Evolutionary conservation across 345 rosid genomes (phyloP), one percentile per base, ranked within the genome.

Genomic region (Odontarrhena argentea): DNA sequence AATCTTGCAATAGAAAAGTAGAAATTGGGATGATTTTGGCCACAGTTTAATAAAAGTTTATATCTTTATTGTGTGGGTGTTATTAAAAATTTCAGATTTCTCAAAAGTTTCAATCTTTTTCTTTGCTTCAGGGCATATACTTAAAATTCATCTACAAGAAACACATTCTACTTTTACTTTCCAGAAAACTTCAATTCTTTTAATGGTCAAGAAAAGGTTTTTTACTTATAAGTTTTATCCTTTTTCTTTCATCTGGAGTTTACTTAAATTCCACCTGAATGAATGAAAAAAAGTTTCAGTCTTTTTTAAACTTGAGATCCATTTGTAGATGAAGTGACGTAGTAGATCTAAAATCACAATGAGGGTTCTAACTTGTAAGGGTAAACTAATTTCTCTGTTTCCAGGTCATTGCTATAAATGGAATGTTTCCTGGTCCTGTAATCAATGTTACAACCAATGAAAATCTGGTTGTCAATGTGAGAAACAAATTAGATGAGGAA

Each of bases 361-460:
- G 18, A 72, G 47, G 35, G 37, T 47, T 43, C 9, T 81, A 38
- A 55, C 58, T 47, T 61, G 11, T 49, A 26, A 34, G 6, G 6
- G 6, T 13, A 34, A 32, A 3, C 51, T 67, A 58, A 64, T 13
- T 11, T 52, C 38, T 56, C 32, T 61, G 73, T 64, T 55, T 54
- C 22, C 85, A 94, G 99, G 99, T 94, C 34, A 91, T 94, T 84
- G 99, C 99, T 77, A 49, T 91, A 46, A 94, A 91, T 67, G 96
- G 83, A 48, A 73, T 88, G 78, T 94, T 94, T 63, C 99, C 99
- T 30, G 96, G 97, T 63, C 97, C 99, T 41, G 79, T 86, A 41
- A 79, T 94, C 56, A 91, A 94, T 77, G 89, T 83, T 52, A 94
- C 99, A 18, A 94, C 99, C 42, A 94, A 94, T 73, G 70, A 94